Percentiles rank a stretch among this genome's conserved stretches.
phyloP scores from a whole-genome alignment of 1,139 yeast species.

The Debaryomyces coudertii region DNA sequence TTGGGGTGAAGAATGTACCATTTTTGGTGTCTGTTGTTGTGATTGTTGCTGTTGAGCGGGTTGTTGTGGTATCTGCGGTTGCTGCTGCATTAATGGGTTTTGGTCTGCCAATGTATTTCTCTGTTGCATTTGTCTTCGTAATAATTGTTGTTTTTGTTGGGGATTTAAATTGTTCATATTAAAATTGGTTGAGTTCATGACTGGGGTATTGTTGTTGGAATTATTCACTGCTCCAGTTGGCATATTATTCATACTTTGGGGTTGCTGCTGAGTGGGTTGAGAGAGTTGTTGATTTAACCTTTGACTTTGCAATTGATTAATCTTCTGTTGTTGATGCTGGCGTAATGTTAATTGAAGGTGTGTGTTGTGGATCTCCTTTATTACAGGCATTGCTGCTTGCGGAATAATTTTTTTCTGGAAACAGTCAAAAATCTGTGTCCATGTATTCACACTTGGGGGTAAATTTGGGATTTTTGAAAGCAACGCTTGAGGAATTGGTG shows the following conservation, averaged over 20 bases:
- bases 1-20: slow-evolving; percentile 15
- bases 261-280: slow-evolving; percentile 19
- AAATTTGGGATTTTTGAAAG: slow-evolving; percentile 73
- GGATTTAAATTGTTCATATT: slow-evolving; percentile 33
- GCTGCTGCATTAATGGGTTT: slow-evolving; percentile 15
- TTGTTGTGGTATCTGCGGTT: slow-evolving; percentile 17
- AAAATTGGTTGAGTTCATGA: slow-evolving; percentile 18
- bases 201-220: slow-evolving; percentile 17
- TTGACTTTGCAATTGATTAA: slow-evolving; percentile 22
- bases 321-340: slow-evolving; percentile 37
- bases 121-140: slow-evolving; percentile 39
- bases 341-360: slow-evolving; percentile 48
- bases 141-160: slow-evolving; percentile 40
- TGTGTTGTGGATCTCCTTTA: slow-evolving; percentile 63
- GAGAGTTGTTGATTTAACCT: slow-evolving; percentile 21
- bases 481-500: slow-evolving; percentile 77
- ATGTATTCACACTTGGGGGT: slow-evolving; percentile 81
- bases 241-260: slow-evolving; percentile 9
- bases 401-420: slow-evolving; percentile 62
- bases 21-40: slow-evolving; percentile 21
- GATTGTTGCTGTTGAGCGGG: slow-evolving; percentile 19
- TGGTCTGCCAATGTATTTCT: slow-evolving; percentile 15
- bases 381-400: slow-evolving; percentile 53
- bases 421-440: slow-evolving; percentile 80
- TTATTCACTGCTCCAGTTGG: slow-evolving; percentile 11